These are phyloP conservation scores for Alternaria postmessia DNA, from an alignment of 2,329 filamentous ascomycete species.

Conservation along the genomic window DNA sequence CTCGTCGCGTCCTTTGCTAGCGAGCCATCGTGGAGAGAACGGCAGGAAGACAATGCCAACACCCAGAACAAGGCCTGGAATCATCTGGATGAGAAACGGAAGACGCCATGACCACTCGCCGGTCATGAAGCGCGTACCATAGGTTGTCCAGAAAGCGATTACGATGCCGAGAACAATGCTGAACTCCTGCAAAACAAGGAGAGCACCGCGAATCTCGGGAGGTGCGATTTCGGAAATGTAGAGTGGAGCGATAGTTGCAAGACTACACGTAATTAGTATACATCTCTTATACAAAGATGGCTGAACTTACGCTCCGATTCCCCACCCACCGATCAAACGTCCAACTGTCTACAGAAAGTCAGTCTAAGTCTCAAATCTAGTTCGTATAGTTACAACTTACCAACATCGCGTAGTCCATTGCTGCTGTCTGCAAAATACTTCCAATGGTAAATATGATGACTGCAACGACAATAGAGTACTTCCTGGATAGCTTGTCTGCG, in stretches of 20 bases:
- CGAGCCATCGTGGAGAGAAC: conserved; percentile 65
- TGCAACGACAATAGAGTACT: conserved; percentile 62
- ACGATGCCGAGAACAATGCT: conserved; percentile 59
- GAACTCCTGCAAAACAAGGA: conserved; percentile 60
- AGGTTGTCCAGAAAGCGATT: conserved; percentile 64
- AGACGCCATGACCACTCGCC: conserved; percentile 57
- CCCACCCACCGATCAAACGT: conserved; percentile 60
- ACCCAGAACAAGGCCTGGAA: conserved; percentile 51
- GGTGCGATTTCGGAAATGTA: conserved; percentile 64
- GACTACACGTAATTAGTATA: conserved; percentile 21
- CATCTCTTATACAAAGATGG: background rate
- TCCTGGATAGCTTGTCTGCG: conserved; percentile 62
- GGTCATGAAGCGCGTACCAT: conserved; percentile 57
- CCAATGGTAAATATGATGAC: conserved; percentile 62
- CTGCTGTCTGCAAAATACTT: conserved; percentile 60
- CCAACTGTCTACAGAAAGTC: conserved; percentile 48
- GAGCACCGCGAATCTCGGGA: conserved; percentile 58
- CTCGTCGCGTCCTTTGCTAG: conserved; percentile 52
- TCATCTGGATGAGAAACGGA: conserved; percentile 58
- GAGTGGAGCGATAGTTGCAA: conserved; percentile 57
- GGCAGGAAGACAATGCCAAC: conserved; percentile 59
- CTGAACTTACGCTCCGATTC: conserved; percentile 58
- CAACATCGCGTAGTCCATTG: conserved; percentile 61
- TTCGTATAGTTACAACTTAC: background rate
- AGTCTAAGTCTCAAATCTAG: background rate